These are phyloP conservation scores for Agrocybe praecox DNA, from an alignment of 768 basidiomycete genomes.

Conservation along the genomic window DNA sequence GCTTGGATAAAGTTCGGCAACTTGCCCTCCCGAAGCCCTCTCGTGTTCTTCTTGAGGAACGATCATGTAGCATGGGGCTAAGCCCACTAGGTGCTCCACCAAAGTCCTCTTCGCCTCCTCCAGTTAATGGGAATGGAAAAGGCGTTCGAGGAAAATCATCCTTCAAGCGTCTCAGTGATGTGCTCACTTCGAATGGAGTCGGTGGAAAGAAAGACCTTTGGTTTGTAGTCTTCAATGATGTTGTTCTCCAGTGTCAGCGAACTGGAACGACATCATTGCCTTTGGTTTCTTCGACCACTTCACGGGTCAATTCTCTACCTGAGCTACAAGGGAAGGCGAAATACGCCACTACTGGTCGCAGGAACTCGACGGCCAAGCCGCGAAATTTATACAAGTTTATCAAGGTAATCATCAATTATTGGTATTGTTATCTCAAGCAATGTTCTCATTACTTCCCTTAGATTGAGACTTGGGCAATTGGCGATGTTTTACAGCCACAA, in stretches of 20 bases:
- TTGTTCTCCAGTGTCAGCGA: slow-evolving; percentile 88
- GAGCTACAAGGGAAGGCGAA: slow-evolving; percentile 84
- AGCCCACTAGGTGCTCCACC: slow-evolving; percentile 28
- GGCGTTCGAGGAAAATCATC: slow-evolving; percentile 82
- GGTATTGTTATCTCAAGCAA: slow-evolving; percentile 10
- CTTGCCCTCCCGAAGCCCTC: slow-evolving; percentile 90
- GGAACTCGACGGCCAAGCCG: slow-evolving; percentile 77
- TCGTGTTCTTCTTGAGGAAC: slow-evolving; percentile 85
- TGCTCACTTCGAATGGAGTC: slow-evolving; percentile 64
- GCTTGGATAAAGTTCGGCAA: slow-evolving; percentile 91
- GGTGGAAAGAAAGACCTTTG: slow-evolving; percentile 86
- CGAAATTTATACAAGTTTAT: slow-evolving; percentile 93
- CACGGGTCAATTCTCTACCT: slow-evolving; percentile 77
- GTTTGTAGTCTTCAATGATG: slow-evolving; percentile 96
- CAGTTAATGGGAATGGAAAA: slow-evolving; percentile 47
- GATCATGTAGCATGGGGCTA: slow-evolving; percentile 44
- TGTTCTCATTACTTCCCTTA: slow-evolving; percentile 24
- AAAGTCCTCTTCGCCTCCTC: slow-evolving; percentile 44
- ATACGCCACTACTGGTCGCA: slow-evolving; percentile 79
- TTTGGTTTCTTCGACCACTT: slow-evolving; percentile 65
- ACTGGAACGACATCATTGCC: slow-evolving; percentile 88
- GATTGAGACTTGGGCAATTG: slow-evolving; percentile 90
- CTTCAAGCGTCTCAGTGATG: slow-evolving; percentile 88
- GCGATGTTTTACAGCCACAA: slow-evolving; percentile 71
- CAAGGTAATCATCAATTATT: slow-evolving; percentile 52